phyloP scores from a whole-genome alignment of 108 stramenopile genomes.

The Skeletonema tropicum region DNA sequence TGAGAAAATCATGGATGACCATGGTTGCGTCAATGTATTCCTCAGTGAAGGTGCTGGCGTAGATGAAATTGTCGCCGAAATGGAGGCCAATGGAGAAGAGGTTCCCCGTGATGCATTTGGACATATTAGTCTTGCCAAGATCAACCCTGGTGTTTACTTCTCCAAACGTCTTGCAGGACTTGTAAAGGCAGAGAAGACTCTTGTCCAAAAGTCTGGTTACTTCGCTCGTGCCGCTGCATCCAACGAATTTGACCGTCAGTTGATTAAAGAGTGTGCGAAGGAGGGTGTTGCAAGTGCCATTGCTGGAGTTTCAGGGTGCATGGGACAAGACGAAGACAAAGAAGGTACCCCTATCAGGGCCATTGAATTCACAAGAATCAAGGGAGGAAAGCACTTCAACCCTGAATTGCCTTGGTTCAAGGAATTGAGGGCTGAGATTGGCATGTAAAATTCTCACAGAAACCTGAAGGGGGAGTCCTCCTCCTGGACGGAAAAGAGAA shows the following conservation, averaged over 20 bases:
- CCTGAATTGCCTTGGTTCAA: slow-evolving; percentile 79
- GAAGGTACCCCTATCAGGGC: slow-evolving; percentile 82
- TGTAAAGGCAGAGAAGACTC: slow-evolving; percentile 88
- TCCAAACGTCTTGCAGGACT: slow-evolving; percentile 70
- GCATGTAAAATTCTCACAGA: slow-evolving; percentile 44
- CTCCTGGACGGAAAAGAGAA: not conserved
- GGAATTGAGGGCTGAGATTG: slow-evolving; percentile 82
- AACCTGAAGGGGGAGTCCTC: not conserved
- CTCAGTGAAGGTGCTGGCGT: slow-evolving; percentile 91
- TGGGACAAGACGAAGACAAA: slow-evolving; percentile 92
- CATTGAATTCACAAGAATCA: slow-evolving; percentile 92
- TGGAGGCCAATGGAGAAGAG: slow-evolving; percentile 67
- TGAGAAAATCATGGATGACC: slow-evolving; percentile 83
- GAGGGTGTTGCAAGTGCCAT: slow-evolving; percentile 83
- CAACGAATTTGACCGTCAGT: slow-evolving; percentile 81
- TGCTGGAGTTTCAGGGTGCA: slow-evolving; percentile 80
- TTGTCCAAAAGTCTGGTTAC: slow-evolving; percentile 93
- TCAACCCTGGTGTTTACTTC: slow-evolving; percentile 91
- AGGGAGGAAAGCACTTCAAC: slow-evolving; percentile 89
- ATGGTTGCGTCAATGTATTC: slow-evolving; percentile 91
- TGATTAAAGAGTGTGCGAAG: slow-evolving; percentile 85
- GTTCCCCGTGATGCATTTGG: slow-evolving; percentile 91
- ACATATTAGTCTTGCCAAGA: slow-evolving; percentile 85
- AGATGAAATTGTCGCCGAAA: slow-evolving; percentile 81
- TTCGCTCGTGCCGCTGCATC: slow-evolving; percentile 89